Conservation (phyloP, 164 flowering plant species). For the Piper betle region DNA sequence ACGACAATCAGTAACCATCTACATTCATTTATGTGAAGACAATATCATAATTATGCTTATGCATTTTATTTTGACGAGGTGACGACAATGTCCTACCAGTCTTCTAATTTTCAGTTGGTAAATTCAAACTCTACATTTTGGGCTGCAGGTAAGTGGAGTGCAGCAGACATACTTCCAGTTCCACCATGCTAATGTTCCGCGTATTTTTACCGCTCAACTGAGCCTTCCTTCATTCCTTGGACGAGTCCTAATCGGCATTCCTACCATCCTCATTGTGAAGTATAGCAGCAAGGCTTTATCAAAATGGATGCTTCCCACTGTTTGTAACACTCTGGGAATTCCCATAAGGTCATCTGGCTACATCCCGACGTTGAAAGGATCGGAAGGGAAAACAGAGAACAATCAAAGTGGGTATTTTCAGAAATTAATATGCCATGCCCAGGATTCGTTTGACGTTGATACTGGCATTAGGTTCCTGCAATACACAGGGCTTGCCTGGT, state of each 20-base stretch:
- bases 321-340: constrained; percentile 62
- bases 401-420: constrained; percentile 43
- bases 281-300: constrained; percentile 91
- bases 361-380: constrained; percentile 41
- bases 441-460: constrained; percentile 73
- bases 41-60: no score
- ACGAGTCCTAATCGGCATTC: constrained; percentile 67
- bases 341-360: constrained; percentile 69
- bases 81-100: not conserved
- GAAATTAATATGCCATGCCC: constrained; percentile 34
- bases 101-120: not conserved
- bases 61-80: no score
- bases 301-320: constrained; percentile 71
- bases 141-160: constrained; percentile 67
- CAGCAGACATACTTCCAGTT: constrained; percentile 87
- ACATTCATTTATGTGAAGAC: no score
- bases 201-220: constrained; percentile 47
- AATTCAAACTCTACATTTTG: not conserved
- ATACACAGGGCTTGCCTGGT: constrained; percentile 98
- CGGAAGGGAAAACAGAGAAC: constrained; percentile 28
- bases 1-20: no score
- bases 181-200: constrained; percentile 80
- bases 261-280: constrained; percentile 77
- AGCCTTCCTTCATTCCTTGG: constrained; percentile 34
- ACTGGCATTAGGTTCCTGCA: constrained; percentile 91